Percentiles rank a stretch among this genome's conserved stretches.
phyloP scores from a whole-genome alignment of 139 green algal species.

The Ostreobium quekettii region DNA sequence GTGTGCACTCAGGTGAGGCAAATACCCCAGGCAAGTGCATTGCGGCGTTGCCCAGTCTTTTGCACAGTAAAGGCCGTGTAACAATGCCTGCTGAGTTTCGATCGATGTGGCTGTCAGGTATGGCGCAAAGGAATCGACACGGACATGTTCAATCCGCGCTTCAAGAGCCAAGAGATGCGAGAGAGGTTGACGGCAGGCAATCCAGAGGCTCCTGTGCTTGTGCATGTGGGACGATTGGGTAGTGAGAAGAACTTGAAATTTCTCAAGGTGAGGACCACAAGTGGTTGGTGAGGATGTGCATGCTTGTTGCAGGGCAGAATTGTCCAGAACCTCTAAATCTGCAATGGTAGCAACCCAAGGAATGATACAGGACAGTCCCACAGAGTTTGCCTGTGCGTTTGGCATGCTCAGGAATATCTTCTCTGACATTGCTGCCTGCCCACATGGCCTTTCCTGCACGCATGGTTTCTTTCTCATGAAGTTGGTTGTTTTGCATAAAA shows the following conservation, averaged over 20 bases:
- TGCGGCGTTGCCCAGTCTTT: too few relatives aligned
- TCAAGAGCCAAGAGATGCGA: conserved; percentile 59
- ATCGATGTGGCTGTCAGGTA: conserved; percentile 21
- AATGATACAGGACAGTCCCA: too few relatives aligned
- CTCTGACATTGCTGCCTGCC: too few relatives aligned
- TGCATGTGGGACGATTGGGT: conserved; percentile 91
- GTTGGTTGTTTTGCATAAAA: too few relatives aligned
- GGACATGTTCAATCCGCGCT: conserved; percentile 70
- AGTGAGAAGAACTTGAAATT: conserved; percentile 72
- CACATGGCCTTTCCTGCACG: too few relatives aligned
- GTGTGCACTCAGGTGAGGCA: too few relatives aligned
- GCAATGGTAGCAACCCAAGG: too few relatives aligned
- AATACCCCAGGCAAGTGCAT: too few relatives aligned
- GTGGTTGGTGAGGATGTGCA: not conserved
- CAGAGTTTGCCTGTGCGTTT: too few relatives aligned
- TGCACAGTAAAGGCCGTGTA: too few relatives aligned
- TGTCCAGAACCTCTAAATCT: conserved; percentile 37
- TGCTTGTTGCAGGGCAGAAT: not conserved
- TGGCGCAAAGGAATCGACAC: conserved; percentile 70
- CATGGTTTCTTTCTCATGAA: too few relatives aligned
- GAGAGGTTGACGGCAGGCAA: conserved; percentile 56
- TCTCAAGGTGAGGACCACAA: conserved; percentile 39
- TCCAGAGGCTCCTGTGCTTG: conserved; percentile 63
- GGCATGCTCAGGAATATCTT: too few relatives aligned
- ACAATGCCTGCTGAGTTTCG: not conserved